A percentile compares a stretch with the other conserved stretches of the same genome.
phyloP scores from a whole-genome alignment of 257 asterid species.

The Capsicum pubescens region DNA sequence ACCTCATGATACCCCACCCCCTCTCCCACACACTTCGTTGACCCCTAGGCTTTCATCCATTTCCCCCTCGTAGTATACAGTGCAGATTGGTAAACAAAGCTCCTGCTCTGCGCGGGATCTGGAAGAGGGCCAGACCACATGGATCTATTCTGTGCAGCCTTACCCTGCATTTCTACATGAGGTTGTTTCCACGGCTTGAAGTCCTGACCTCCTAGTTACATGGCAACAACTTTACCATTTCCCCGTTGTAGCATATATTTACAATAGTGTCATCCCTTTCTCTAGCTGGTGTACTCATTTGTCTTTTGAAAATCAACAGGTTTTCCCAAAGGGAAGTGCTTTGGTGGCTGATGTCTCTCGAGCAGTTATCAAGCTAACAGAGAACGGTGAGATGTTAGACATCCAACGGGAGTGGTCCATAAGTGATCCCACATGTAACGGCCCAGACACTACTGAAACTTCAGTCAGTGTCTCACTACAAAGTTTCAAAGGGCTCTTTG shows the following conservation, averaged over 20 bases:
- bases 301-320: conserved; percentile 1
- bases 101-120: too few relatives aligned
- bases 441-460: background rate
- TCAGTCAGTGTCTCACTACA: conserved; percentile 18
- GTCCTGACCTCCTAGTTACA: too few relatives aligned
- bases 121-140: too few relatives aligned
- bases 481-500: conserved; percentile 25
- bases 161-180: too few relatives aligned
- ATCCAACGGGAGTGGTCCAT: background rate
- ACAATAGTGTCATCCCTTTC: background rate
- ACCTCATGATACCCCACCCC: background rate
- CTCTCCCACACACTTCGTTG: background rate
- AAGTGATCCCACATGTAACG: conserved; percentile 12
- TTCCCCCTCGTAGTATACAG: background rate
- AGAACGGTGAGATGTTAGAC: background rate
- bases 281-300: conserved; percentile 4
- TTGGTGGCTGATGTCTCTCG: conserved; percentile 26
- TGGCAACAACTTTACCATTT: too few relatives aligned
- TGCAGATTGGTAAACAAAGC: too few relatives aligned
- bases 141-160: too few relatives aligned
- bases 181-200: too few relatives aligned
- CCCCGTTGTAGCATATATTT: background rate
- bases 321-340: conserved; percentile 17
- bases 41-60: background rate
- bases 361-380: conserved; percentile 22